Evolutionary conservation across 2,329 filamentous ascomycete species (phyloP), one percentile per base, ranked within the genome.

Genomic region (Exophiala oligosperma): DNA sequence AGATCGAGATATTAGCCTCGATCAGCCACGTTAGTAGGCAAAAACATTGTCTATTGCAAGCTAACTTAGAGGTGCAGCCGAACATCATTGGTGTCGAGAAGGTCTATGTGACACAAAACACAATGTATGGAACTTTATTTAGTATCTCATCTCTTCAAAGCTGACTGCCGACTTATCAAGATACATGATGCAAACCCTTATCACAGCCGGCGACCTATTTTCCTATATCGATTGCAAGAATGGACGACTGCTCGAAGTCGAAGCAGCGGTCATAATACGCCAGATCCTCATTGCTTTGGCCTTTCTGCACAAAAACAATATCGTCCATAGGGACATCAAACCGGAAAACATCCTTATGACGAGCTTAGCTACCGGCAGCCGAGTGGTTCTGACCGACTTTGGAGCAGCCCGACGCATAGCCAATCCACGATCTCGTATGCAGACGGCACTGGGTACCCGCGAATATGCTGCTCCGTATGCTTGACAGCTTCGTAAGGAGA

Each of bases 291-390:
- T 82, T 54, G 84, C 81, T 1, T 68, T 86, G n/a, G 71, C 82
- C 14, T 85, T 85, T 64, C 71, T 87, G 0, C 84, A 87, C 66
- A 69, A 73, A 2, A 73, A 76, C 6, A 72, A 77, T 41, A 81
- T 87, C 44, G 82, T 82, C 3, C 84, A 87, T 67, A 76, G 84
- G 32, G 84, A 87, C 65, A 74, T 87, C 49, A 87, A 87, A 65
- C 84, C 83, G 0, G 84, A 87, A 52, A 87, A 87, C 63, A 79
- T 87, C 7, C 74, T 87, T 29, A 77, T 87, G 76, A 81, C 81
- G 0, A 82, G 80, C 1, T 74, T 80, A 52, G 72, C 74, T 12
- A 71, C 73, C 44, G 78, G 79, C 2, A 76, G 77, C 23, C 77
- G 84, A 23, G 73, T 86, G 6, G 75, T 87, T 1, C 73, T 87